Conservation (phyloP, 192 early-diverging fungal genomes). For the Coemansia umbellata region DNA sequence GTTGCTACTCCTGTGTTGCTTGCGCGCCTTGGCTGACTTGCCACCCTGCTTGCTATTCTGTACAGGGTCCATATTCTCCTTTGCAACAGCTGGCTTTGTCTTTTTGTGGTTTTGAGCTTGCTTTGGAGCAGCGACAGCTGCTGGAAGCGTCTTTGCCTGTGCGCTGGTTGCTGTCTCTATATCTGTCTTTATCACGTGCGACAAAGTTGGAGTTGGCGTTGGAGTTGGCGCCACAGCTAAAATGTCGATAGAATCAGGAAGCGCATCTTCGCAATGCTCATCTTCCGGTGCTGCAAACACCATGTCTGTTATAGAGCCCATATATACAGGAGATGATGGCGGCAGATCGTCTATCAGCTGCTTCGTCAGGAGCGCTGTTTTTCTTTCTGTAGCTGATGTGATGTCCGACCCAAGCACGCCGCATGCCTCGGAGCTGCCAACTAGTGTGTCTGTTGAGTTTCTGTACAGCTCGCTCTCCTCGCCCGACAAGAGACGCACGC, state of each 20-base stretch:
- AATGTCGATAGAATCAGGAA: conserved; percentile 19
- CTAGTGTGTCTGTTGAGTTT: conserved; percentile 43
- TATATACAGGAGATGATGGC: conserved; percentile 40
- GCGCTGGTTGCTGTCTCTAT: neutral
- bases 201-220: neutral
- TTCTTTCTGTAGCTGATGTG: neutral
- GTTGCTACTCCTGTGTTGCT: neutral
- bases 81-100: conserved; percentile 4
- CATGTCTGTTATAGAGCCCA: conserved; percentile 11
- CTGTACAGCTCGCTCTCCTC: conserved; percentile 6
- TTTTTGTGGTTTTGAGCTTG: neutral
- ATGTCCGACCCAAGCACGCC: conserved; percentile 1
- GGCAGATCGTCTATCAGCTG: conserved; percentile 41
- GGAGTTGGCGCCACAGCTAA: neutral
- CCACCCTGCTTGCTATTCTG: neutral
- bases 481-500: conserved; percentile 11
- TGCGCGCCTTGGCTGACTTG: conserved; percentile 9
- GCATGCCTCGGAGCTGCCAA: conserved; percentile 18
- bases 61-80: conserved; percentile 13
- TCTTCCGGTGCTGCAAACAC: conserved; percentile 9
- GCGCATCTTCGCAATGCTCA: conserved; percentile 12
- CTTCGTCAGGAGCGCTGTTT: conserved; percentile 3
- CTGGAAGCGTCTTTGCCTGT: neutral
- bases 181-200: neutral
- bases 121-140: neutral